phyloP scores from a whole-genome alignment of 768 basidiomycete genomes.

The Serpula lacrymans region DNA sequence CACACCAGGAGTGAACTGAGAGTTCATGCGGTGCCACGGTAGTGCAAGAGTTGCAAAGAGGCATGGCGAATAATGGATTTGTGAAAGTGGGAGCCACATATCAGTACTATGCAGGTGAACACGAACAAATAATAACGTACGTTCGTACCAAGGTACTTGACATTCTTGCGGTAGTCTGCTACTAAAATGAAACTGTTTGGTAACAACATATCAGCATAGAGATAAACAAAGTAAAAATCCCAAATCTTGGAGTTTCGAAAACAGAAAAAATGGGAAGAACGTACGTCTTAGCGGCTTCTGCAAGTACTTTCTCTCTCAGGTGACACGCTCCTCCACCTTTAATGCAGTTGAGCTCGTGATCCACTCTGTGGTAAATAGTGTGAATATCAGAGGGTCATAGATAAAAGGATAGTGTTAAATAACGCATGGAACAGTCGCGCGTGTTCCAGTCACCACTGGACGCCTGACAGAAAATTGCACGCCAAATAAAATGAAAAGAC shows the following conservation, averaged over 20 bases:
- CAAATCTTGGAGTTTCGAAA: not conserved
- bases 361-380: slow-evolving; percentile 72
- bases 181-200: slow-evolving; percentile 85
- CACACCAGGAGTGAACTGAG: slow-evolving; percentile 80
- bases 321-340: slow-evolving; percentile 98
- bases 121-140: slow-evolving; percentile 44
- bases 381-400: not conserved
- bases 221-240: not conserved
- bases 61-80: slow-evolving; percentile 1
- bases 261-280: slow-evolving; percentile 23
- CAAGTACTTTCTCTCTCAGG: slow-evolving; percentile 93
- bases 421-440: no score
- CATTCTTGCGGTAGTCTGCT: slow-evolving; percentile 96
- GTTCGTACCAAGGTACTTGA: slow-evolving; percentile 72
- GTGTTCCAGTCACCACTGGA: not conserved
- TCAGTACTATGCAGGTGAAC: not conserved
- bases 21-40: not conserved
- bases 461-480: not conserved
- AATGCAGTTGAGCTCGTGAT: slow-evolving; percentile 83
- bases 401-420: not conserved
- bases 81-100: not conserved
- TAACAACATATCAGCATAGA: not conserved
- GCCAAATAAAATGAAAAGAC: slow-evolving; percentile 22
- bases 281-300: slow-evolving; percentile 88
- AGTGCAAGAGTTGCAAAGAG: slow-evolving; percentile 6